These are phyloP conservation scores for Leishmania guyanensis DNA, from an alignment of 208 protist species.

Conservation along the genomic window DNA sequence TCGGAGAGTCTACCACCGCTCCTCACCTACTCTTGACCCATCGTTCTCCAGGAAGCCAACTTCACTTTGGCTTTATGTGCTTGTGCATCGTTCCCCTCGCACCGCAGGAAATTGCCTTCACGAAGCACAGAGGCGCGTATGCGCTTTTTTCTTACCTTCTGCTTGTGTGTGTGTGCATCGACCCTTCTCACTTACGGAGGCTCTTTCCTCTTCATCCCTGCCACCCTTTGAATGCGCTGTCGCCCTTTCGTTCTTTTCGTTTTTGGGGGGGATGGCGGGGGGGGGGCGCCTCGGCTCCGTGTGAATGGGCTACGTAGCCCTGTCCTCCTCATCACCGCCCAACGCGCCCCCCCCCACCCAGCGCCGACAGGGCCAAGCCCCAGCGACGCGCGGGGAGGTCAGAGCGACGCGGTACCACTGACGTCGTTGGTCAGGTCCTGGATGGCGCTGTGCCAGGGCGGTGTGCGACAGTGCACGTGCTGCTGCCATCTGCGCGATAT, in stretches of 20 bases:
- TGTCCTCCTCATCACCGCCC: background rate
- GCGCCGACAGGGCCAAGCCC: background rate
- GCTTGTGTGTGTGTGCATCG: slow-evolving; percentile 1
- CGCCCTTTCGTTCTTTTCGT: no score
- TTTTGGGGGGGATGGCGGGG: no score
- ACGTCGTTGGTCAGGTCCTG: background rate
- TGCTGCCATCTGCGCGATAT: background rate
- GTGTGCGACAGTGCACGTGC: background rate
- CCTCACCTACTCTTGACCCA: background rate
- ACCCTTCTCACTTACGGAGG: background rate
- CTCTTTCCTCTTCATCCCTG: background rate
- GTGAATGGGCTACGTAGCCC: background rate
- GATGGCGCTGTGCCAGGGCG: background rate
- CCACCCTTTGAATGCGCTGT: no score
- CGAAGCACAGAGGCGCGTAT: background rate
- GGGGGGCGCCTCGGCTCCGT: background rate
- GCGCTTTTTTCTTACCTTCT: background rate
- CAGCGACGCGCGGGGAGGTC: background rate
- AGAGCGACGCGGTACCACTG: background rate
- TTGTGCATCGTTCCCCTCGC: background rate
- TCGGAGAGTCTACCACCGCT: background rate
- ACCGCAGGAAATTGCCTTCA: background rate
- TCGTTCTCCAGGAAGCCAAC: background rate
- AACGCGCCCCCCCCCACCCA: background rate
- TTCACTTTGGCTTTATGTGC: background rate